Evolutionary conservation across 2,329 filamentous ascomycete species (phyloP), one percentile per base, ranked within the genome.

Genomic region (Fusarium verticillioides): DNA sequence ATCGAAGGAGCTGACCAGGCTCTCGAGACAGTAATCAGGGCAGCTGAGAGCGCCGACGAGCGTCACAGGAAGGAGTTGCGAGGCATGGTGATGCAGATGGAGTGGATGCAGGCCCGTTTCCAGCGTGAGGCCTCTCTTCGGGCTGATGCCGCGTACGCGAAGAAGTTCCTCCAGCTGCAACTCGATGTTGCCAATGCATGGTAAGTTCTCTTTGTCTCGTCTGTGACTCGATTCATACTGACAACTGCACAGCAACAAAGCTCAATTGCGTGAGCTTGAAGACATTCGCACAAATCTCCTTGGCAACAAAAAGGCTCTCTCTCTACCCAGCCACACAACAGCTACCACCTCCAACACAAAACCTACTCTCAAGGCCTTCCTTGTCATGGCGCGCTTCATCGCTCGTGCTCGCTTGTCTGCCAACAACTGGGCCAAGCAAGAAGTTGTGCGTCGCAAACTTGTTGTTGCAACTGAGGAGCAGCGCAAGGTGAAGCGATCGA

Each of bases 101-200:
- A 95, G 78, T 98, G 94, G 91, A 90, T 98, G 81, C 91, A 95
- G 77, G 94, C 94, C 4, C 90, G 92, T 59, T 93, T 93, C 84
- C 88, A 90, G 79, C 89, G 96, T 37, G 96, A 98, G 82, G 90
- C 94, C 75, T 90, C 89, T 57, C 92, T 98, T 83, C 89, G 96
- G 46, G 88, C 89, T 71, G 94, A 95, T 78, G 89, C 96, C 37
- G 93, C 93, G 13, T 97, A 92, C 83, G 94, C 94, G 72, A 99
- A 99, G 87, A 90, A 89, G 75, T 95, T 94, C 81, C 90, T 98
- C 83, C 83, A 91, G 77, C 86, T 94, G 81, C 91, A 94, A 82
- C 90, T 97, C 60, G 91, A 95, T 76, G 90, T 97, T 78, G 95
- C 94, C 77, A 92, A 94, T 79, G 92, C 94, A 84, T 98, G 95